phyloP scores from a whole-genome alignment of 441 rosid genomes.

The Macaranga tanarius region DNA sequence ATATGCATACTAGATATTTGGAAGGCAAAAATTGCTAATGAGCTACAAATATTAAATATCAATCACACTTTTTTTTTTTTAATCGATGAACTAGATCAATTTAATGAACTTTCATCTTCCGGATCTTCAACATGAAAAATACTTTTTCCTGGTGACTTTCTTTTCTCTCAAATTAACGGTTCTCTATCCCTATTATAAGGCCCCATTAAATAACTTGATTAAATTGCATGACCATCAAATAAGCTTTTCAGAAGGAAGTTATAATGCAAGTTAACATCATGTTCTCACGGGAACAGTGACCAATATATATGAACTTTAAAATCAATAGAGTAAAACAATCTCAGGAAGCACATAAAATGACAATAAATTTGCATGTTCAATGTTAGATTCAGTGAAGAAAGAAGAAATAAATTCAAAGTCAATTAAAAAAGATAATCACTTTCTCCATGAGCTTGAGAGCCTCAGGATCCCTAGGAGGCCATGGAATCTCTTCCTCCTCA shows the following conservation, averaged over 20 bases:
- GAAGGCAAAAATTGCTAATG: not conserved
- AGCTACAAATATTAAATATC: no score
- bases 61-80: not conserved
- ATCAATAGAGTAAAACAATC: not conserved
- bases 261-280: no score
- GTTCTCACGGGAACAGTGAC: no score
- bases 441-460: slow-evolving; percentile 72
- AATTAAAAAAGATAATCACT: slow-evolving; percentile 32
- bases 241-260: no score
- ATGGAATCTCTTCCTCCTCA: slow-evolving; percentile 61
- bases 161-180: not conserved
- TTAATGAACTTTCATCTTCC: not conserved
- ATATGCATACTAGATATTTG: not conserved
- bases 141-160: not conserved
- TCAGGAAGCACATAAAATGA: not conserved
- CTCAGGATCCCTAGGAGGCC: slow-evolving; percentile 87
- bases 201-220: not conserved
- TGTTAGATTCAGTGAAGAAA: not conserved
- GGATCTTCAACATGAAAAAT: not conserved
- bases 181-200: not conserved
- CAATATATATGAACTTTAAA: no score
- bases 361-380: not conserved
- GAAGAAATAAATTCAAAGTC: not conserved
- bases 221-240: no score
- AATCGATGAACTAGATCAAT: not conserved